phyloP scores from a whole-genome alignment of 306 rosid species.

The Luffa aegyptiaca region DNA sequence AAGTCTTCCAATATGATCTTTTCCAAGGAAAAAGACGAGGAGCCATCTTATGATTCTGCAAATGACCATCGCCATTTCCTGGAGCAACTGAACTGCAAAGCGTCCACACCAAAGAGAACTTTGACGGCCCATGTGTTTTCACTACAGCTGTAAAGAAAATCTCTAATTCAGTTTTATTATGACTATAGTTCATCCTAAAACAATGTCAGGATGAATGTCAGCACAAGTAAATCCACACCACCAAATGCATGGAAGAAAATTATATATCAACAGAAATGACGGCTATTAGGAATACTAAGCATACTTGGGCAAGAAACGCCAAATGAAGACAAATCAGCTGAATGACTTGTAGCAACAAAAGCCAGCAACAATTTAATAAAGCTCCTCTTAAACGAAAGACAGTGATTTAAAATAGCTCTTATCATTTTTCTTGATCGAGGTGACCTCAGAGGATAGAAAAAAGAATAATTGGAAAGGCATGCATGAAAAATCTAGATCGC shows the following conservation, averaged over 20 bases:
- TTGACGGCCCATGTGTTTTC: constrained; percentile 33
- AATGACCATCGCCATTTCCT: constrained; percentile 21
- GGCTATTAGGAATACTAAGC: background rate
- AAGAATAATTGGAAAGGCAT: background rate
- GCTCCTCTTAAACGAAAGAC: background rate
- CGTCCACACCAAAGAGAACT: constrained; percentile 89
- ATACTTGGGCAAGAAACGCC: background rate
- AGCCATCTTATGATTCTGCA: constrained; percentile 39
- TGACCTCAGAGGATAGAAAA: background rate
- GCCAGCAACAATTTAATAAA: background rate
- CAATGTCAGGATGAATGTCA: background rate
- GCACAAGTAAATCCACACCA: background rate
- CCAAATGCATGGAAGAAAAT: background rate
- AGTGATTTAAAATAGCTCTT: background rate
- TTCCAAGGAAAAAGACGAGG: constrained; percentile 86
- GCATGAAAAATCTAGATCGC: background rate
- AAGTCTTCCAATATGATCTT: constrained; percentile 55
- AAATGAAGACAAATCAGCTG: background rate
- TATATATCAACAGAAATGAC: background rate
- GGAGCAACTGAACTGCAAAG: constrained; percentile 35
- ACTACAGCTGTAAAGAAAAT: constrained; percentile 39
- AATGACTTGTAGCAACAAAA: background rate
- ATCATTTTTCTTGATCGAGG: background rate
- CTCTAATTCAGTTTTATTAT: background rate
- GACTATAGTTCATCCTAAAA: background rate